These are phyloP conservation scores for Schizochytrium sp. DNA, from an alignment of 108 stramenopile genomes.

Conservation along the genomic window DNA sequence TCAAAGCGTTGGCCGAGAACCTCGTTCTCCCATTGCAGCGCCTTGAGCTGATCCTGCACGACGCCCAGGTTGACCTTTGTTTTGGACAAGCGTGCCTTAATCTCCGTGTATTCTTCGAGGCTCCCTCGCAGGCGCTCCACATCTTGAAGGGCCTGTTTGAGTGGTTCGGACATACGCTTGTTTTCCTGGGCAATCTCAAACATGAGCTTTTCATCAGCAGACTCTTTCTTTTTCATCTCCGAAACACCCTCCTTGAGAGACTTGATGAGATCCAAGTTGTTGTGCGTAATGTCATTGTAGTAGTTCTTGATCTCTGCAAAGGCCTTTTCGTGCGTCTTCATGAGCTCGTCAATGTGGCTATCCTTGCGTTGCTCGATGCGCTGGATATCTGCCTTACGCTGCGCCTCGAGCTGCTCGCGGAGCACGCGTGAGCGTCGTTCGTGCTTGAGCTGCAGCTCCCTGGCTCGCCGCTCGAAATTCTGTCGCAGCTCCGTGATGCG, in stretches of 20 bases:
- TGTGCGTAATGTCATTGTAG: constrained; percentile 65
- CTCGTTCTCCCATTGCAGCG: constrained; percentile 54
- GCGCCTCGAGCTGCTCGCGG: constrained; percentile 44
- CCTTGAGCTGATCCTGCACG: constrained; percentile 32
- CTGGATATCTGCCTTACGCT: constrained; percentile 41
- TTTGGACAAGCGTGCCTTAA: background rate
- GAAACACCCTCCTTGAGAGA: constrained; percentile 49
- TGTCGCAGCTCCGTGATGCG: constrained; percentile 41
- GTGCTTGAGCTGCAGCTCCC: constrained; percentile 34
- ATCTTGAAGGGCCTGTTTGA: constrained; percentile 44
- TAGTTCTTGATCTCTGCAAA: constrained; percentile 61
- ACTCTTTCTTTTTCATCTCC: constrained; percentile 48
- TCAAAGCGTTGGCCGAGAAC: constrained; percentile 40
- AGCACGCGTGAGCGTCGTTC: constrained; percentile 23
- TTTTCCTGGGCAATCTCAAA: constrained; percentile 52
- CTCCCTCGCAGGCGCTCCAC: constrained; percentile 37
- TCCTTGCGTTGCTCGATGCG: constrained; percentile 24
- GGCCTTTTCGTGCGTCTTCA: constrained; percentile 54
- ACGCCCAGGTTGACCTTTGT: constrained; percentile 37
- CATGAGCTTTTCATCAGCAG: constrained; percentile 50
- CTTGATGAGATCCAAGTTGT: constrained; percentile 63
- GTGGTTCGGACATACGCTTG: constrained; percentile 50
- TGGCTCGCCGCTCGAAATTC: constrained; percentile 46
- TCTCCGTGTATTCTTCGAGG: constrained; percentile 36
- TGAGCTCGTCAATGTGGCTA: constrained; percentile 32